phyloP scores from a whole-genome alignment of 2,329 filamentous ascomycete genomes.

The Aspergillus niger region DNA sequence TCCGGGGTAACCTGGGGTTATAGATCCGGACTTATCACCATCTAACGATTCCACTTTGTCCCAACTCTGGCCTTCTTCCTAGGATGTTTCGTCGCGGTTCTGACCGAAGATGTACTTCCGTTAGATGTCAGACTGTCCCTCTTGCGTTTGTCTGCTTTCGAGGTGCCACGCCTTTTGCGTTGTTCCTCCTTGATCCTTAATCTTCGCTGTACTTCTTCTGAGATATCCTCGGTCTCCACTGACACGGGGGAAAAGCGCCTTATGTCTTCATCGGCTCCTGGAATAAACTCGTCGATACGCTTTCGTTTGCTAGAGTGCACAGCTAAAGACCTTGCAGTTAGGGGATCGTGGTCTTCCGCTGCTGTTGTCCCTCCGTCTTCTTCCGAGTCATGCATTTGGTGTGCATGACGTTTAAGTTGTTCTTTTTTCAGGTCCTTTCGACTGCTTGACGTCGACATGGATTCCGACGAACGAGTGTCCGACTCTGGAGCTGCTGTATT shows the following conservation, averaged over 20 bases:
- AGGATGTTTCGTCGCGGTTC: slow-evolving; percentile 12
- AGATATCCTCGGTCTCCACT: slow-evolving; percentile 48
- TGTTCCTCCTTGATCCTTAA: slow-evolving; percentile 46
- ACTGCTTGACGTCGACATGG: background rate
- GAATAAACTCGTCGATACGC: slow-evolving; percentile 21
- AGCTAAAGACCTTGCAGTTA: background rate
- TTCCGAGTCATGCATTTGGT: background rate
- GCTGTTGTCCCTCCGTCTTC: background rate
- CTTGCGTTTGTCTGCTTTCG: slow-evolving; percentile 40
- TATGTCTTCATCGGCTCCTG: slow-evolving; percentile 28
- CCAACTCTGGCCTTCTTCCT: slow-evolving; percentile 27
- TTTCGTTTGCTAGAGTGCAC: slow-evolving; percentile 24
- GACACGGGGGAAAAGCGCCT: slow-evolving; percentile 26
- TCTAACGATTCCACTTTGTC: background rate
- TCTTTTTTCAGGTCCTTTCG: background rate
- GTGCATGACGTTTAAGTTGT: background rate
- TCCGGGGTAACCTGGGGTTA: no score
- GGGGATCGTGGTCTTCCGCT: background rate
- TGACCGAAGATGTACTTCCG: slow-evolving; percentile 22
- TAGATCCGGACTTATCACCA: no score
- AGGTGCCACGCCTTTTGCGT: slow-evolving; percentile 31
- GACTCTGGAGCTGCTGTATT: background rate
- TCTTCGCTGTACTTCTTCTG: slow-evolving; percentile 48
- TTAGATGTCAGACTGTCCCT: slow-evolving; percentile 39
- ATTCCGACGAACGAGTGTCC: background rate